A percentile compares a stretch with the other conserved stretches of the same genome.
Evolutionary conservation across 768 basidiomycete genomes (phyloP).

Genomic region (Rickenella mellea): DNA sequence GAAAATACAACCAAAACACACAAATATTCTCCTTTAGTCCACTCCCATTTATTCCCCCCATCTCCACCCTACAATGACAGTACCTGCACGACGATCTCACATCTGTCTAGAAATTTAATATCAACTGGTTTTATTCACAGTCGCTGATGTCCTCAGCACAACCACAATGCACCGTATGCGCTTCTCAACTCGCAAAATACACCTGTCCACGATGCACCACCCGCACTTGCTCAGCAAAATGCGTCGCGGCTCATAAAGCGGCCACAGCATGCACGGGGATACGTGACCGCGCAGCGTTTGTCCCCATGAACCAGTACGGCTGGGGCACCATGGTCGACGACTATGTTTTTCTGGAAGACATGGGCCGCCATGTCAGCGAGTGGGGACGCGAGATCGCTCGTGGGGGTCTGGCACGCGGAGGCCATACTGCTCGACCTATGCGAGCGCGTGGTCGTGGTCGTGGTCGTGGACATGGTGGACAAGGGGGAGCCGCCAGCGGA

Average conservation of each 20-base stretch:
- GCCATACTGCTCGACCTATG: conserved; percentile 8
- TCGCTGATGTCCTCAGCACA: no score
- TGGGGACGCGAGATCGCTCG: conserved; percentile 66
- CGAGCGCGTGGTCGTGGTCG: conserved; percentile 12
- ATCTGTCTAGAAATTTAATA: no score
- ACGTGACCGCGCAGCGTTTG: conserved; percentile 63
- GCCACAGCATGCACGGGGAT: conserved; percentile 54
- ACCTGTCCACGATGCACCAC: conserved; percentile 69
- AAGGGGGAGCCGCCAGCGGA: conserved; percentile 18
- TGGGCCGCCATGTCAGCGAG: conserved; percentile 62
- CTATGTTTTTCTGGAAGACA: conserved; percentile 78
- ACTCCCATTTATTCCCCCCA: neutral
- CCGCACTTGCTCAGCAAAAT: conserved; percentile 66
- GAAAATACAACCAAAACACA: conserved; percentile 2
- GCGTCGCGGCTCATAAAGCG: conserved; percentile 61
- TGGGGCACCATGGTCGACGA: conserved; percentile 88
- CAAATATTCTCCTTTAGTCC: neutral
- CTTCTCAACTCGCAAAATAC: conserved; percentile 43
- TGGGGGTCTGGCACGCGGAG: conserved; percentile 31
- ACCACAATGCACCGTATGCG: conserved; percentile 42
- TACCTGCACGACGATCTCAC: no score
- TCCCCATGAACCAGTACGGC: conserved; percentile 75
- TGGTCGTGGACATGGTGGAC: conserved; percentile 16
- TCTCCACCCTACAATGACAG: neutral
- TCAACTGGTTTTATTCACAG: no score